Conservation (phyloP, 495 filamentous ascomycete species). For the Evernia prunastri region DNA sequence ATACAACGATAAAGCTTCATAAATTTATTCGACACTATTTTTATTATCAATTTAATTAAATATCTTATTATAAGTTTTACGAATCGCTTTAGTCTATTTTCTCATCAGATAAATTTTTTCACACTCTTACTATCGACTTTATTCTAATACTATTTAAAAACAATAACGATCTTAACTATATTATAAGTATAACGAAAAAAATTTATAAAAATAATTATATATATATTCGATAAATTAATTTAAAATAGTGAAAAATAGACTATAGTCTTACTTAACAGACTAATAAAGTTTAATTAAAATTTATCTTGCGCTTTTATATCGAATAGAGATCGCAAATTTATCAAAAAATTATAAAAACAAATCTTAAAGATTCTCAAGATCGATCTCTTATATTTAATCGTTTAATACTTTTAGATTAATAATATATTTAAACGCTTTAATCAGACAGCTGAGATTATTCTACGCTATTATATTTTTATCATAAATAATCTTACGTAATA, state of each 20-base stretch:
- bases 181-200: too few species aligned
- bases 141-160: background rate
- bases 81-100: background rate
- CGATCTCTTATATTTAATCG: background rate
- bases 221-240: background rate
- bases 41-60: too few species aligned
- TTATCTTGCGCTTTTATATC: background rate
- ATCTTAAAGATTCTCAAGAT: background rate
- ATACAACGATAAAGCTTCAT: too few species aligned
- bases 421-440: background rate
- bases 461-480: background rate
- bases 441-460: background rate
- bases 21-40: too few species aligned
- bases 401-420: too few species aligned
- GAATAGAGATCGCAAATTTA: background rate
- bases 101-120: background rate
- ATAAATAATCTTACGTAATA: background rate
- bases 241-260: background rate
- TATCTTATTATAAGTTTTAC: background rate
- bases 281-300: background rate
- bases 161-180: background rate
- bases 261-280: background rate
- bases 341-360: background rate
- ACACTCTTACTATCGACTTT: background rate
- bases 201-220: background rate